Evolutionary conservation across 2,329 filamentous ascomycete species (phyloP).

Genomic region (Ceratocystis albifundus): DNA sequence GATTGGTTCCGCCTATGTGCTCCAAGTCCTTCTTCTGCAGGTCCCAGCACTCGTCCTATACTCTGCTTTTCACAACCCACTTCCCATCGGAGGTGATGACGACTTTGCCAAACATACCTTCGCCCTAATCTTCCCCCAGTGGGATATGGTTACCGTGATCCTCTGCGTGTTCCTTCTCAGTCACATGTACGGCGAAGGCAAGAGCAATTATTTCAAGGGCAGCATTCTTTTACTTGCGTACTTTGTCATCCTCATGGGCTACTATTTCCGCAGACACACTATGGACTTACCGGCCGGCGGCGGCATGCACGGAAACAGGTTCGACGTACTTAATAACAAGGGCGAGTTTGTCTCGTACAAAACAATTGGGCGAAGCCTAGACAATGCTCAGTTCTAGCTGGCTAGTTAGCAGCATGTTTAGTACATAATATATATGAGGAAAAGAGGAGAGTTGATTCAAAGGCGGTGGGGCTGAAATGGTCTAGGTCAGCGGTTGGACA

Average conservation of each 20-base stretch:
- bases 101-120: slow-evolving; percentile 53
- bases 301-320: slow-evolving; percentile 34
- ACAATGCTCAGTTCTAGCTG: slow-evolving; percentile 29
- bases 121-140: slow-evolving; percentile 89
- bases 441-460: background rate
- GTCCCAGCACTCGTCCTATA: slow-evolving; percentile 88
- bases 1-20: slow-evolving; percentile 90
- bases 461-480: background rate
- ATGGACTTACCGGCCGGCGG: slow-evolving; percentile 27
- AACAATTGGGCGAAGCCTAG: slow-evolving; percentile 40
- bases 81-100: slow-evolving; percentile 30
- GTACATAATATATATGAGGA: background rate
- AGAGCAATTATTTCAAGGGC: slow-evolving; percentile 99
- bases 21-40: slow-evolving; percentile 91
- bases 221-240: slow-evolving; percentile 90
- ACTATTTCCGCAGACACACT: slow-evolving; percentile 64
- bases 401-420: background rate
- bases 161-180: slow-evolving; percentile 91
- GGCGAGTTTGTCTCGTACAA: slow-evolving; percentile 43
- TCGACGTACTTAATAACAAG: slow-evolving; percentile 43
- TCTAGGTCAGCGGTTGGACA: too few relatives aligned
- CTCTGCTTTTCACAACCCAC: slow-evolving; percentile 58
- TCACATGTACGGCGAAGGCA: slow-evolving; percentile 96
- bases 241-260: slow-evolving; percentile 80
- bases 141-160: slow-evolving; percentile 97